These are phyloP conservation scores for Aspergillus vadensis DNA, from an alignment of 2,329 filamentous ascomycete species.

Conservation along the genomic window DNA sequence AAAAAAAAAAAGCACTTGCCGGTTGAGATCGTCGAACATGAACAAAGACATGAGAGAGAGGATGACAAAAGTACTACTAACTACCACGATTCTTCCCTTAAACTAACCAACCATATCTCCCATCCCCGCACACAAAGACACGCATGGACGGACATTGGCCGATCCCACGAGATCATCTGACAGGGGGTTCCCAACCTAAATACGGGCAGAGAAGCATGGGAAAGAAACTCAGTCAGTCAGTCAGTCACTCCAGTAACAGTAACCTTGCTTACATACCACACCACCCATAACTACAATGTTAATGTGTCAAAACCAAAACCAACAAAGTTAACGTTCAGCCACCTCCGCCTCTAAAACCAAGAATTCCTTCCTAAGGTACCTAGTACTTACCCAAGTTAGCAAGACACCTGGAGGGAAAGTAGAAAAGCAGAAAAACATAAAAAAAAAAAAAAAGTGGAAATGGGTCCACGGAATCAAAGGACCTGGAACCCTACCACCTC, in stretches of 20 bases:
- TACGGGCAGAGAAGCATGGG: background rate
- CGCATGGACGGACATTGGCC: background rate
- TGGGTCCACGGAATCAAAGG: background rate
- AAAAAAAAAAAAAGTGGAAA: background rate
- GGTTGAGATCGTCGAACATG: background rate
- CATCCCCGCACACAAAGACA: background rate
- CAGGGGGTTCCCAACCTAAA: background rate
- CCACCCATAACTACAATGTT: background rate
- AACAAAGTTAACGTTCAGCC: background rate
- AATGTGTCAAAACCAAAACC: background rate
- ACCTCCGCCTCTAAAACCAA: background rate
- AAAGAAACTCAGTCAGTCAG: no score
- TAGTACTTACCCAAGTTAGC: background rate
- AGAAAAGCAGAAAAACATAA: no score
- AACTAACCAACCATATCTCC: background rate
- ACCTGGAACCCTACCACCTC: background rate
- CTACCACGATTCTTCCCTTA: no score
- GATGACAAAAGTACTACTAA: background rate
- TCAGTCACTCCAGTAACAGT: background rate
- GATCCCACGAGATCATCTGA: conserved; percentile 6
- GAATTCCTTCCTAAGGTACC: background rate
- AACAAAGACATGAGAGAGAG: background rate
- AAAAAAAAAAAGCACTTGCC: no score
- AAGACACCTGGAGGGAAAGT: background rate
- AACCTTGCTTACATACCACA: background rate